Conservation (phyloP, 2,329 filamentous ascomycete species). For the Cladosporium oxysporum region DNA sequence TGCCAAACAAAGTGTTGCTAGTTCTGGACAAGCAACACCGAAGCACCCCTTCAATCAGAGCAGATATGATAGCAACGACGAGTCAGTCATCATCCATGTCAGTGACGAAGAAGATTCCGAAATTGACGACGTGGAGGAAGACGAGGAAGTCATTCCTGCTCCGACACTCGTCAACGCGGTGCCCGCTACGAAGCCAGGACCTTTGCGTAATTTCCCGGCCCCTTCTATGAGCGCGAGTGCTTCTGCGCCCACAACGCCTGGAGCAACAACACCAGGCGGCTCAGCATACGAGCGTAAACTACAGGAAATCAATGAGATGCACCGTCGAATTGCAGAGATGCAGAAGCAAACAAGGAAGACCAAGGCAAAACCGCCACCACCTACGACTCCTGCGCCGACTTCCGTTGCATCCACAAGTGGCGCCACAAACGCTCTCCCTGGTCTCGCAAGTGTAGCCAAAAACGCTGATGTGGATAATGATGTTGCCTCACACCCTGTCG, state of each 20-base stretch:
- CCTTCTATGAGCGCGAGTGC: neutral
- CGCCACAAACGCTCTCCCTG: neutral
- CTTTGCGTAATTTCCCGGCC: constrained; percentile 10
- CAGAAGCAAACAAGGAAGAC: constrained; percentile 44
- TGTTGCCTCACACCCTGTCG: neutral
- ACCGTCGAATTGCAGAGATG: constrained; percentile 44
- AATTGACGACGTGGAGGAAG: constrained; percentile 17
- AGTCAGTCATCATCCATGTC: constrained; percentile 77
- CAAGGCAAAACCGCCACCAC: neutral
- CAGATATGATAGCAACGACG: constrained; percentile 50
- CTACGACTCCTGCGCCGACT: neutral
- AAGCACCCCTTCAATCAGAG: constrained; percentile 67
- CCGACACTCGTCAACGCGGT: neutral
- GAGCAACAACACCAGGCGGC: constrained; percentile 25
- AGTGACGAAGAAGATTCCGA: constrained; percentile 56
- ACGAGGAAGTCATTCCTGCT: neutral
- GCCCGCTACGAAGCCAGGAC: neutral
- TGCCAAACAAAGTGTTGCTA: constrained; percentile 6
- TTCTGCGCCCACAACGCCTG: constrained; percentile 10
- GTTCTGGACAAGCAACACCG: constrained; percentile 31
- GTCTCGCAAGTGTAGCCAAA: neutral
- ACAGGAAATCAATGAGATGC: constrained; percentile 29
- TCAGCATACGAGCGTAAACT: constrained; percentile 26
- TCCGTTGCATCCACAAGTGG: neutral
- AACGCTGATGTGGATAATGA: neutral